phyloP scores from a whole-genome alignment of 441 rosid genomes.

The Erodium trifolium region DNA sequence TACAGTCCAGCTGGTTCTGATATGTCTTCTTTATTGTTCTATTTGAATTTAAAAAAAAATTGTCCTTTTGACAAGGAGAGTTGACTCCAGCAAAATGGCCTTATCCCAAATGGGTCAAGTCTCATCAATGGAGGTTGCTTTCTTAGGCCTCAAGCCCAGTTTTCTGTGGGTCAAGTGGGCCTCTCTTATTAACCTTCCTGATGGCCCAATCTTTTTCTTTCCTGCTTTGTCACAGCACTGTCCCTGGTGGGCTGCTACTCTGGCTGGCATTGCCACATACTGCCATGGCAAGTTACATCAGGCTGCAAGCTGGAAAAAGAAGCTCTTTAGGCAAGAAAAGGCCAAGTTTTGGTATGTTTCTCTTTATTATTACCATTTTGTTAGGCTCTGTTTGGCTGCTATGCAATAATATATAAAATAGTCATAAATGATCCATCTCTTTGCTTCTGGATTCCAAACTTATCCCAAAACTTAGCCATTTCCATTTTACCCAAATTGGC shows the following conservation, averaged over 20 bases:
- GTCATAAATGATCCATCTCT: constrained; percentile 6
- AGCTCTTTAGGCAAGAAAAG: too few relatives aligned
- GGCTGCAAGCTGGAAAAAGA: too few relatives aligned
- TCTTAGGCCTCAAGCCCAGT: not conserved
- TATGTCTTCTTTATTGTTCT: constrained; percentile 3
- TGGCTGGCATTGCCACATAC: too few relatives aligned
- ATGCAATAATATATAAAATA: not conserved
- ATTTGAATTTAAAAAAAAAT: too few relatives aligned
- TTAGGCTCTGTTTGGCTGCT: constrained; percentile 7
- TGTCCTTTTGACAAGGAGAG: not conserved
- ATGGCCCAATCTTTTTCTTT: too few relatives aligned
- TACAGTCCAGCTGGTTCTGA: constrained; percentile 9
- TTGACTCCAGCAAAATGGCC: constrained; percentile 7
- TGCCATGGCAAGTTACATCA: too few relatives aligned
- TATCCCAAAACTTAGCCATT: constrained; percentile 2
- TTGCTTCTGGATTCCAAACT: constrained; percentile 2
- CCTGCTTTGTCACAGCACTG: too few relatives aligned
- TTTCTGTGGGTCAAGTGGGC: too few relatives aligned
- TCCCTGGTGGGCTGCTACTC: too few relatives aligned
- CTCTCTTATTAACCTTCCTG: not conserved
- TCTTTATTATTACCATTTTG: not conserved
- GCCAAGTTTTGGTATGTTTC: too few relatives aligned
- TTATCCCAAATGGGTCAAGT: constrained; percentile 1
- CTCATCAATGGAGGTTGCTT: not conserved
- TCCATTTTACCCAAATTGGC: not conserved